Conservation (phyloP, 2,329 filamentous ascomycete genomes). For the Chaetomiaceae sp. region DNA sequence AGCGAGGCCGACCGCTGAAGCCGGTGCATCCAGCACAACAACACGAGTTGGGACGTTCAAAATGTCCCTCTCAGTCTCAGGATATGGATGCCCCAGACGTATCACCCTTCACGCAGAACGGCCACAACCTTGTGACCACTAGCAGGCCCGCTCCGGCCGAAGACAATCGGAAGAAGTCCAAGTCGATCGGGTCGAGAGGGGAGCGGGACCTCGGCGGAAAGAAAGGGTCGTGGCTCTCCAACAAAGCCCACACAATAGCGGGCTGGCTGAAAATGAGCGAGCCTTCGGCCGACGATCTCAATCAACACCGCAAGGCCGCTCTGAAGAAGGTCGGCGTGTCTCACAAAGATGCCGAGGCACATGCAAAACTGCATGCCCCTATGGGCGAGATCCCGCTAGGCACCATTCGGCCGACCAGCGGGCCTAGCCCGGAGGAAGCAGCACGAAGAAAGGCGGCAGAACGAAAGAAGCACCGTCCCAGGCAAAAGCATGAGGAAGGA, state of each 20-base stretch:
- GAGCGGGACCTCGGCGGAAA: constrained; percentile 26
- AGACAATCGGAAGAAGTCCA: no score
- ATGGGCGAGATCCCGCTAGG: constrained; percentile 39
- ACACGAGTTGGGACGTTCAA: no score
- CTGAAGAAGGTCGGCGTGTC: constrained; percentile 41
- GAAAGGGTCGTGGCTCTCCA: constrained; percentile 31
- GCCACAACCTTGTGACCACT: not conserved
- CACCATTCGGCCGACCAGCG: no score
- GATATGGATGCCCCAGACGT: no score
- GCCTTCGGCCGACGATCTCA: constrained; percentile 44
- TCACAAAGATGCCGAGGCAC: constrained; percentile 29
- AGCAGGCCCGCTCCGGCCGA: not conserved
- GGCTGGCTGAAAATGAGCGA: constrained; percentile 45
- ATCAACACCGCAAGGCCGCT: constrained; percentile 38
- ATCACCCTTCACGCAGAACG: no score
- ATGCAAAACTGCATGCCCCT: constrained; percentile 42
- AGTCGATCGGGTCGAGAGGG: constrained; percentile 9
- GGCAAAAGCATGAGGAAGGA: no score
- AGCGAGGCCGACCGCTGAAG: no score
- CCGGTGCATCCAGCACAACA: no score
- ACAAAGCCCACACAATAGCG: constrained; percentile 35
- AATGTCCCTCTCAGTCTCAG: no score
- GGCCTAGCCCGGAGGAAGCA: no score
- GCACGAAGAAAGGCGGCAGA: no score
- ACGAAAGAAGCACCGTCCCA: no score